Evolutionary conservation across 495 filamentous ascomycete genomes (phyloP).

Genomic region (Cryomyces minteri): DNA sequence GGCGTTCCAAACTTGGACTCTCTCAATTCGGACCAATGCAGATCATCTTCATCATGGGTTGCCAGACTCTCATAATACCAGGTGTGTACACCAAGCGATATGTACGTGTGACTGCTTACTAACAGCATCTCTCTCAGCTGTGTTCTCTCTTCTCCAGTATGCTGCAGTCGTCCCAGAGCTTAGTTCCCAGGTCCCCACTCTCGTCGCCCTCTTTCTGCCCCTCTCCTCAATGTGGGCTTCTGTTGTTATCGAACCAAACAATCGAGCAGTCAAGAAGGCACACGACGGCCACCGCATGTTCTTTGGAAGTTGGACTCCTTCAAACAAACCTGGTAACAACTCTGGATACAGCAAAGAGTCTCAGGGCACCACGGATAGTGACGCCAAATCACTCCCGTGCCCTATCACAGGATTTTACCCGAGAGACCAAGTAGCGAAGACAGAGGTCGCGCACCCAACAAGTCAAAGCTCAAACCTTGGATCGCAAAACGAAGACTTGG

Average conservation of each 20-base stretch:
- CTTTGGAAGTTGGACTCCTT: not conserved
- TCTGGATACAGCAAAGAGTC: too few relatives aligned
- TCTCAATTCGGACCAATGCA: conserved; percentile 47
- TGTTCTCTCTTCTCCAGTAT: conserved; percentile 54
- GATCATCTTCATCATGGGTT: conserved; percentile 56
- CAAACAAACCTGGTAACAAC: too few relatives aligned
- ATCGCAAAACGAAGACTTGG: too few relatives aligned
- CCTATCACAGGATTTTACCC: too few relatives aligned
- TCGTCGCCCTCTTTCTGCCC: conserved; percentile 57
- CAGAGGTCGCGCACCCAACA: too few relatives aligned
- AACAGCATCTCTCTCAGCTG: conserved; percentile 22
- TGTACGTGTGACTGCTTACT: conserved; percentile 1
- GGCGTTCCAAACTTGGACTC: conserved; percentile 37
- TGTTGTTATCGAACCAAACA: conserved; percentile 18
- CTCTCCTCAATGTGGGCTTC: conserved; percentile 66
- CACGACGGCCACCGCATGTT: conserved; percentile 7
- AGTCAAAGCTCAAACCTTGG: too few relatives aligned
- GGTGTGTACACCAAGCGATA: conserved; percentile 26
- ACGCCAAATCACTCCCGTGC: too few relatives aligned
- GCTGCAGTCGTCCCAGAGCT: conserved; percentile 28
- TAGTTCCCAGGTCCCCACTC: conserved; percentile 39
- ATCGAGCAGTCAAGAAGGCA: conserved; percentile 1
- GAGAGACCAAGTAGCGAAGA: too few relatives aligned
- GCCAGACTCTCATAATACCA: conserved; percentile 62
- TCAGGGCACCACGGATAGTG: too few relatives aligned